These are phyloP conservation scores for Pythium sukuiense DNA, from an alignment of 352 stramenopile genomes.

Conservation along the genomic window DNA sequence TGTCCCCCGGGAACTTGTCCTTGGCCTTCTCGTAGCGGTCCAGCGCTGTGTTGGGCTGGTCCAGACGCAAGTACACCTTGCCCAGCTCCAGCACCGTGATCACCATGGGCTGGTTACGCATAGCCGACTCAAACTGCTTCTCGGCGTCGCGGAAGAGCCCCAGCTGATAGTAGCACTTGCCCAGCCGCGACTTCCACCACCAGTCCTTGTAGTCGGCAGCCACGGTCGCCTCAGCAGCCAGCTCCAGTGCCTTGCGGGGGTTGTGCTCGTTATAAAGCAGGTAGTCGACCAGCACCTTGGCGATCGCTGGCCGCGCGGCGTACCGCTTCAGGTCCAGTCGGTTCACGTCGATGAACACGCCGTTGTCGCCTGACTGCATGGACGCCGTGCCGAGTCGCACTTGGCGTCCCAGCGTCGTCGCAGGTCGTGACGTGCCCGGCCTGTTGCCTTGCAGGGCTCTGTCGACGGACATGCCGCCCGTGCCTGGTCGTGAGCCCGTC, in stretches of 20 bases:
- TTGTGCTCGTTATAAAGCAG: constrained; percentile 94
- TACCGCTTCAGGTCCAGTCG: constrained; percentile 91
- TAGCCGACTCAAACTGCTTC: constrained; percentile 90
- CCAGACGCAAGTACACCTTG: constrained; percentile 95
- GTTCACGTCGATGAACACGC: constrained; percentile 91
- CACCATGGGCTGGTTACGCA: constrained; percentile 89
- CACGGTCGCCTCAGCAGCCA: constrained; percentile 89
- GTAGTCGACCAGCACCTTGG: constrained; percentile 90
- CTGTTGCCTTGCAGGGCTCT: constrained; percentile 70
- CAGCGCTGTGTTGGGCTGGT: constrained; percentile 92
- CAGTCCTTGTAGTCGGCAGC: constrained; percentile 91
- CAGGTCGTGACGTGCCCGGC: constrained; percentile 78
- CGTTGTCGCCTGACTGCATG: constrained; percentile 66
- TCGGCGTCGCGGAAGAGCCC: constrained; percentile 92
- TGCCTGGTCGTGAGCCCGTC: constrained; percentile 68
- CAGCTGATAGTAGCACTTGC: constrained; percentile 95
- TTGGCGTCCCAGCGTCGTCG: constrained; percentile 89
- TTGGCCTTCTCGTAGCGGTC: constrained; percentile 77
- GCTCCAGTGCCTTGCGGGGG: constrained; percentile 88
- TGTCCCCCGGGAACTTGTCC: constrained; percentile 74
- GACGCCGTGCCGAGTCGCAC: constrained; percentile 91
- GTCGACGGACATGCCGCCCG: constrained; percentile 74
- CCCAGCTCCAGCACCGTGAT: constrained; percentile 90
- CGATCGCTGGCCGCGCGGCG: constrained; percentile 77
- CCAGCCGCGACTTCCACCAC: constrained; percentile 94